Evolutionary conservation across 768 basidiomycete species (phyloP), one percentile per base, ranked within the genome.

Genomic region (Rhodosporidiobolus odoratus): DNA sequence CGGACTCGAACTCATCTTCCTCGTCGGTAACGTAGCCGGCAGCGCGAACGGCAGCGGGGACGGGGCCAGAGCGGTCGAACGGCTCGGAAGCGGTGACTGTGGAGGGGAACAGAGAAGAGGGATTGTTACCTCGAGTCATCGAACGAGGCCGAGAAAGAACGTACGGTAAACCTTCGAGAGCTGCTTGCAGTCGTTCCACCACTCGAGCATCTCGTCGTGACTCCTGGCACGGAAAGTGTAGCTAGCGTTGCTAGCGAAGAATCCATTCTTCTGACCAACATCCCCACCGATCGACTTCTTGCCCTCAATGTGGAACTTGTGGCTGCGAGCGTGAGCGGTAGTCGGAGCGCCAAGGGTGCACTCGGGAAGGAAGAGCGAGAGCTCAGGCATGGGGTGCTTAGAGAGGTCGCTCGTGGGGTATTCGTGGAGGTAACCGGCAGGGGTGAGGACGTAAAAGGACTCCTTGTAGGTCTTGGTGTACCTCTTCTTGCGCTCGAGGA

Each of bases 141-240:
- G 15, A 13, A 25, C 32, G n/a, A 10, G 19, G 17, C 35, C 16
- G 47, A 30, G 15, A 58, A 34, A 34, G 40, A 13, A 68, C 75
- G 47, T 52, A 75, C 75, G 73, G 74, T 78, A 78, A 45, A 78
- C 77, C 72, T 78, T 78, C 64, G 65, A 68, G 43, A 78, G 72
- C 71, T 78, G 77, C 74, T 78, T 78, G 48, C 94, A 83, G 78
- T 98, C 96, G 78, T 98, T 98, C 96, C 96, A 99, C 91, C 96
- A 96, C 81, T 99, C 96, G 92, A 97, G 92, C 92, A 97, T 92
- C 75, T 97, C 95, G 72, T 98, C 95, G 74, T 89, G 86, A 68
- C 87, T 89, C 69, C 95, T 82, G 56, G 90, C 85, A 43, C 92
- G 85, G 84, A 99, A 98, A 58, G 87, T 90, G 87, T 90, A 98